phyloP scores from a whole-genome alignment of 371 early-diverging fungal species.

The Mortierella sp. region DNA sequence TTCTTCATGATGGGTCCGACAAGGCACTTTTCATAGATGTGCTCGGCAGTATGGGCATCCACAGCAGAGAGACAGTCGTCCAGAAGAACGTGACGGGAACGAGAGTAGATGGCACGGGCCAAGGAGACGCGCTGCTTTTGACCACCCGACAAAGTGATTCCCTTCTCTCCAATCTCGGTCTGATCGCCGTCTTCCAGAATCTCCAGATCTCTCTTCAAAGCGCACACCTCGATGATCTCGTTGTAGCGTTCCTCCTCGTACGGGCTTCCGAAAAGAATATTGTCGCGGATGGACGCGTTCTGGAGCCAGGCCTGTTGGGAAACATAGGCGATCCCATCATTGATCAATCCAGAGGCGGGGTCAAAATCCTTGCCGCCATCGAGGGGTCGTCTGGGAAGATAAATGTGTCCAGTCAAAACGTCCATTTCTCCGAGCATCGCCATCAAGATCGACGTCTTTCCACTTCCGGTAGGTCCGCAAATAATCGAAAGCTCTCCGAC shows the following conservation, averaged over 20 bases:
- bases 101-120: constrained; percentile 88
- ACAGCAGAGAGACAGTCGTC: constrained; percentile 91
- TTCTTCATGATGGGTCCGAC: constrained; percentile 77
- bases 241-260: constrained; percentile 77
- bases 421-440: constrained; percentile 79
- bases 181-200: constrained; percentile 87
- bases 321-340: constrained; percentile 79
- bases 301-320: constrained; percentile 91
- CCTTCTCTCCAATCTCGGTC: constrained; percentile 95
- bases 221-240: constrained; percentile 73
- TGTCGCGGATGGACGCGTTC: constrained; percentile 87
- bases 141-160: constrained; percentile 82
- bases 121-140: constrained; percentile 86
- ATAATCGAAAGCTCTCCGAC: constrained; percentile 70
- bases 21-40: constrained; percentile 80
- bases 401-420: constrained; percentile 62
- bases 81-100: constrained; percentile 78
- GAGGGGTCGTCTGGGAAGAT: constrained; percentile 61
- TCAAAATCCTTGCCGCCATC: constrained; percentile 56
- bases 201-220: constrained; percentile 81
- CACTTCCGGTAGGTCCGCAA: constrained; percentile 73
- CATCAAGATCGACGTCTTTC: constrained; percentile 76
- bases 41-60: constrained; percentile 91
- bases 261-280: constrained; percentile 86
- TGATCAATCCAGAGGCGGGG: constrained; percentile 59